A percentile compares a stretch with the other conserved stretches of the same genome.
Evolutionary conservation across 257 asterid genomes (phyloP).

Genomic region (Solanum gandarillasii): DNA sequence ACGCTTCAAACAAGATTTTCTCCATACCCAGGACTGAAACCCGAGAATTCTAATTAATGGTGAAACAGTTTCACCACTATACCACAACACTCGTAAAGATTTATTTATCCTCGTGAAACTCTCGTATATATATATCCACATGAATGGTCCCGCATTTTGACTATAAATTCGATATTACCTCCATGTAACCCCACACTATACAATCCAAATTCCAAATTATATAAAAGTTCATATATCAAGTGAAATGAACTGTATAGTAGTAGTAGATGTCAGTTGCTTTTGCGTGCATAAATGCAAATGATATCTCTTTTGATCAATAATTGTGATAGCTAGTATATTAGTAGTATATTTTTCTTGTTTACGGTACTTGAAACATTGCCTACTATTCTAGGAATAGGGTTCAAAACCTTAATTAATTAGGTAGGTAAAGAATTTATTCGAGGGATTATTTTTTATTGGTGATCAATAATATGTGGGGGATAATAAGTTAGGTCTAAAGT

Average conservation of each 20-base stretch:
- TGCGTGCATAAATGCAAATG: background rate
- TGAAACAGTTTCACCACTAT: too few species aligned
- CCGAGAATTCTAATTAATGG: too few species aligned
- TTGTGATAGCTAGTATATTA: background rate
- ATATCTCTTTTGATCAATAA: background rate
- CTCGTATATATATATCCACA: background rate
- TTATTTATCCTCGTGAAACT: background rate
- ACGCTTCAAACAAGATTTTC: too few species aligned
- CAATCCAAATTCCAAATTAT: background rate
- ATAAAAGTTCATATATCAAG: background rate
- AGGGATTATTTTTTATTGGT: background rate
- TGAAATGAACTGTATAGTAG: background rate
- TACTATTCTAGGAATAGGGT: background rate
- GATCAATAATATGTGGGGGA: background rate
- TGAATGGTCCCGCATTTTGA: background rate
- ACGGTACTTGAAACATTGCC: background rate
- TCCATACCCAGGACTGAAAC: fast-evolving
- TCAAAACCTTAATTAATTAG: background rate
- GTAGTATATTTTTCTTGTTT: background rate
- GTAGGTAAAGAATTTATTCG: background rate
- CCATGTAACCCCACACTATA: background rate
- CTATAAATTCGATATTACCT: background rate
- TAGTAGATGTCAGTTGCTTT: background rate
- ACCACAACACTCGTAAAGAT: background rate
- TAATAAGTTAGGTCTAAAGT: background rate